Conservation (phyloP, 257 asterid species). For the Forsythia viridissima region DNA sequence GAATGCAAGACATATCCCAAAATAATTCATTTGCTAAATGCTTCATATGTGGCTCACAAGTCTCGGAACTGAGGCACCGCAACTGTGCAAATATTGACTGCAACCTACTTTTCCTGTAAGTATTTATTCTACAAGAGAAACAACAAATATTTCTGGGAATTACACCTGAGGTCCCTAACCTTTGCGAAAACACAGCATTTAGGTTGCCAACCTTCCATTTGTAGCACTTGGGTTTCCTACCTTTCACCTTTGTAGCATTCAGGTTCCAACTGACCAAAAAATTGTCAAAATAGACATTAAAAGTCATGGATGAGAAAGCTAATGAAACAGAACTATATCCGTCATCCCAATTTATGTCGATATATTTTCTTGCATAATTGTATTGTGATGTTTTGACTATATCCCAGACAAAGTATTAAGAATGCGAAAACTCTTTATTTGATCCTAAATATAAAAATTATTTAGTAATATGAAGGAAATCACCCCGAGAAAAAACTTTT, state of each 20-base stretch:
- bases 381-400: neutral
- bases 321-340: neutral
- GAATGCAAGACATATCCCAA: constrained; percentile 29
- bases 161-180: neutral
- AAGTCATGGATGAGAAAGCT: neutral
- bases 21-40: constrained; percentile 65
- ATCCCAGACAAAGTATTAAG: neutral
- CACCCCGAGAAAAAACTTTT: neutral
- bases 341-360: neutral
- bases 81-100: constrained; percentile 95
- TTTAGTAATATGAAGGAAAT: neutral
- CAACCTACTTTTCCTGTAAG: constrained; percentile 97
- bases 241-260: neutral
- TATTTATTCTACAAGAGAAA: constrained; percentile 3
- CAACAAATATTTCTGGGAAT: neutral
- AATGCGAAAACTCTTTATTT: neutral
- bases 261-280: neutral
- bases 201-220: neutral
- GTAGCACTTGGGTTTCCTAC: neutral
- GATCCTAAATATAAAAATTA: neutral
- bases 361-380: neutral
- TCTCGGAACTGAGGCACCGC: constrained; percentile 81
- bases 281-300: neutral
- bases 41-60: constrained; percentile 62
- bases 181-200: neutral